Evolutionary conservation across 2,329 filamentous ascomycete species (phyloP).

Genomic region (Hymenoscyphus linearis): DNA sequence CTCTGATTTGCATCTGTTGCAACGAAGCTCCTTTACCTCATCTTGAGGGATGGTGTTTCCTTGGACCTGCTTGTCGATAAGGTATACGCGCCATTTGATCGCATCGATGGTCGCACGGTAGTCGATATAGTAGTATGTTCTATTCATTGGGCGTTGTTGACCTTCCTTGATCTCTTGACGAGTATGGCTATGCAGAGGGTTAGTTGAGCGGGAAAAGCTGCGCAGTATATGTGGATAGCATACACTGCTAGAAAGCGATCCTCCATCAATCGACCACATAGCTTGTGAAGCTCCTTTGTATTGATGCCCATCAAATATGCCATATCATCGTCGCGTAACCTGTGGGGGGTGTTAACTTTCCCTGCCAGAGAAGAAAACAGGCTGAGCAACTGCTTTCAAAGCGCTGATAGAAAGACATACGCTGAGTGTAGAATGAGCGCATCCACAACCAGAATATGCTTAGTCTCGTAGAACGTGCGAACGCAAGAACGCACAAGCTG

Average conservation of each 20-base stretch:
- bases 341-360: conserved; percentile 33
- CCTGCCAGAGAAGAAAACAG: not conserved
- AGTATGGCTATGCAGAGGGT: conserved; percentile 48
- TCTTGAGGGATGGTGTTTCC: conserved; percentile 71
- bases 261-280: conserved; percentile 78
- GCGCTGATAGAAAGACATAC: conserved; percentile 37
- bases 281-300: conserved; percentile 84
- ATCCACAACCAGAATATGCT: conserved; percentile 77
- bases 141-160: conserved; percentile 73
- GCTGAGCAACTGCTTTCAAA: conserved; percentile 5
- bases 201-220: not conserved
- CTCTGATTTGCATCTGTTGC: conserved; percentile 72
- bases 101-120: conserved; percentile 91
- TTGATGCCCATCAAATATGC: conserved; percentile 84
- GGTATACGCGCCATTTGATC: conserved; percentile 90
- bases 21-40: conserved; percentile 91
- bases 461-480: conserved; percentile 75
- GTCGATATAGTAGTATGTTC: conserved; percentile 96
- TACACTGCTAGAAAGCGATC: conserved; percentile 82
- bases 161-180: conserved; percentile 75
- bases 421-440: conserved; percentile 71
- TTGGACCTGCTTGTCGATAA: conserved; percentile 83
- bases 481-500: conserved; percentile 80
- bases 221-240: conserved; percentile 25
- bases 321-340: conserved; percentile 80